A percentile compares a stretch with the other conserved stretches of the same genome.
phyloP scores from a whole-genome alignment of 805 yeast species.

The Suhomyces vadensis region DNA sequence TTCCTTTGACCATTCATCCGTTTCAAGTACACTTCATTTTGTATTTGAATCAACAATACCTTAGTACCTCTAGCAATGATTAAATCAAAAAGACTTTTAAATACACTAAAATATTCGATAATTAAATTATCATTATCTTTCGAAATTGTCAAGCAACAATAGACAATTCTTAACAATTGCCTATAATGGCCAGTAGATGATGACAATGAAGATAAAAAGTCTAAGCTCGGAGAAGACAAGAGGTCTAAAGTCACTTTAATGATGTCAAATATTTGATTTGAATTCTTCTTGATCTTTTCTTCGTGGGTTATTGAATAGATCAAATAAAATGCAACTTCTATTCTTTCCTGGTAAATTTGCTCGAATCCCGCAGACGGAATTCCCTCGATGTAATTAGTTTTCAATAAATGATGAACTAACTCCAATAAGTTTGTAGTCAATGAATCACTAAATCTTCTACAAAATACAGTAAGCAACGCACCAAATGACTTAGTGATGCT shows the following conservation, averaged over 20 bases:
- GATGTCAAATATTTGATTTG: slow-evolving; percentile 42
- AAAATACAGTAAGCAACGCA: slow-evolving; percentile 67
- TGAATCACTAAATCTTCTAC: slow-evolving; percentile 41
- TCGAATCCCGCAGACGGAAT: slow-evolving; percentile 47
- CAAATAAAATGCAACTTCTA: slow-evolving; percentile 64
- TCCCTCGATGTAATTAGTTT: slow-evolving; percentile 52
- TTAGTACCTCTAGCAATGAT: slow-evolving; percentile 69
- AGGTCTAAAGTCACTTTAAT: slow-evolving; percentile 46
- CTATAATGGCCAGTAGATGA: slow-evolving; percentile 48
- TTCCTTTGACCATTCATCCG: slow-evolving; percentile 10
- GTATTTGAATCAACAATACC: slow-evolving; percentile 56
- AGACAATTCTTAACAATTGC: slow-evolving; percentile 60
- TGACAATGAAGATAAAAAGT: slow-evolving; percentile 46
- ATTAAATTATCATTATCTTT: slow-evolving; percentile 41
- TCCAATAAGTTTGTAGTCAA: slow-evolving; percentile 31
- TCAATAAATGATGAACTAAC: slow-evolving; percentile 51
- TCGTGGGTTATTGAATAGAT: slow-evolving; percentile 40
- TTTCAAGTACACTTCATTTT: slow-evolving; percentile 52
- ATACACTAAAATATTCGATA: slow-evolving; percentile 49
- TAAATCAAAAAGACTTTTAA: slow-evolving; percentile 58
- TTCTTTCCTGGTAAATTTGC: slow-evolving; percentile 58
- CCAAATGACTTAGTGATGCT: slow-evolving; percentile 75
- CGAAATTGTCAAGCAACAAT: slow-evolving; percentile 48
- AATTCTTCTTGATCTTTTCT: slow-evolving; percentile 24
- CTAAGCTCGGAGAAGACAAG: slow-evolving; percentile 50